These are phyloP conservation scores for Apiospora marii DNA, from an alignment of 2,329 filamentous ascomycete species.

Conservation along the genomic window DNA sequence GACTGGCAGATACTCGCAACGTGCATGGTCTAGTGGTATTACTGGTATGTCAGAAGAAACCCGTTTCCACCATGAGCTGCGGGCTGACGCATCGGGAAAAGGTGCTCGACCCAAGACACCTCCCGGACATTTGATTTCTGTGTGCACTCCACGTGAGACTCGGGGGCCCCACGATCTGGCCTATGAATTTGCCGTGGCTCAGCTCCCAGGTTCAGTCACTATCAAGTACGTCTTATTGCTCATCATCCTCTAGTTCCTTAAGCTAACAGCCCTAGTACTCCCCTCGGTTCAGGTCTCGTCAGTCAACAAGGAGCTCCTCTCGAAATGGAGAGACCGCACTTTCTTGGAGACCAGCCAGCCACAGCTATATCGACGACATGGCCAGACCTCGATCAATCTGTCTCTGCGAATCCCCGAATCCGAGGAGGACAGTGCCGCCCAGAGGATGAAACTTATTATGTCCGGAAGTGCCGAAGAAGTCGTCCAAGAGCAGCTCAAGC, in stretches of 20 bases:
- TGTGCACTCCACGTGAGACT: not conserved
- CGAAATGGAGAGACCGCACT: not conserved
- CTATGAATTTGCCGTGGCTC: constrained; percentile 8
- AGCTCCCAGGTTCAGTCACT: not conserved
- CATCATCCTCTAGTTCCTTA: no score
- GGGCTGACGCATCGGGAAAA: rapidly evolving
- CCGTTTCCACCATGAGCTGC: no score
- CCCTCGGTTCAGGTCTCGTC: not conserved
- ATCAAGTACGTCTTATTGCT: not conserved
- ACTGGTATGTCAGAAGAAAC: not conserved
- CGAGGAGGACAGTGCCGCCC: not conserved
- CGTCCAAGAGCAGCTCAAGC: constrained; percentile 2
- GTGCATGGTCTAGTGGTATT: not conserved
- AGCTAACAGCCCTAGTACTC: not conserved
- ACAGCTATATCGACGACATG: no score
- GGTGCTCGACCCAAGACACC: not conserved
- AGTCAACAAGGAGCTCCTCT: not conserved
- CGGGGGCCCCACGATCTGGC: not conserved
- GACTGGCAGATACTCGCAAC: not conserved
- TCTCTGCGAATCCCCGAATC: not conserved
- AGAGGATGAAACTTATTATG: not conserved
- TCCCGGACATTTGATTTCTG: not conserved
- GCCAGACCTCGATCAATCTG: not conserved
- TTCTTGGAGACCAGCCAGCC: not conserved
- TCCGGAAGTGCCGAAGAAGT: not conserved